Evolutionary conservation across 495 filamentous ascomycete genomes (phyloP).

Genomic region (Penicillium egyptiacum): DNA sequence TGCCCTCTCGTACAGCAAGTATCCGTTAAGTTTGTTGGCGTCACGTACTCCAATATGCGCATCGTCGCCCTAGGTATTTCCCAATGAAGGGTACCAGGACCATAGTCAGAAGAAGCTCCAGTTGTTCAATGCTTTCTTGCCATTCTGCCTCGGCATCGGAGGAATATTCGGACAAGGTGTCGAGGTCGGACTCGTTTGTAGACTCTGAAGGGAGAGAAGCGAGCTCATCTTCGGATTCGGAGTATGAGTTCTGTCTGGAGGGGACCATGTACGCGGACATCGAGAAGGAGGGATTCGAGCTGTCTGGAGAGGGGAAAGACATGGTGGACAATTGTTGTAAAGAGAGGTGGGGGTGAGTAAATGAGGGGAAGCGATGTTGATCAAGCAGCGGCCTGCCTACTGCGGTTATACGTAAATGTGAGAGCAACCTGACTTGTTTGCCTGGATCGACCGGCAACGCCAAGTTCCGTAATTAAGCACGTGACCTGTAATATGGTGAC

Average conservation of each 20-base stretch:
- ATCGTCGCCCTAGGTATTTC: slow-evolving; percentile 89
- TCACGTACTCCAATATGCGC: slow-evolving; percentile 87
- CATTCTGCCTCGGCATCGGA: slow-evolving; percentile 91
- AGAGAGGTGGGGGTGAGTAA: slow-evolving; percentile 3
- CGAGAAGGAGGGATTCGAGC: slow-evolving; percentile 45
- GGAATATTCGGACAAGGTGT: slow-evolving; percentile 54
- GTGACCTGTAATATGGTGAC: slow-evolving; percentile 24
- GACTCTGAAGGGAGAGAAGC: slow-evolving; percentile 77
- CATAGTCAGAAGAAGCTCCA: slow-evolving; percentile 90
- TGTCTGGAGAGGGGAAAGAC: slow-evolving; percentile 32
- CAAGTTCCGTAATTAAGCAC: slow-evolving; percentile 14
- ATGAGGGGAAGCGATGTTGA: slow-evolving; percentile 7
- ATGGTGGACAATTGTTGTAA: slow-evolving; percentile 22
- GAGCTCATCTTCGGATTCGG: slow-evolving; percentile 62
- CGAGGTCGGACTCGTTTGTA: slow-evolving; percentile 57
- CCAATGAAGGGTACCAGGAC: slow-evolving; percentile 89
- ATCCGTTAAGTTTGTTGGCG: neutral
- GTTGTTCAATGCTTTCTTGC: slow-evolving; percentile 87
- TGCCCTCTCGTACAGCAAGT: neutral
- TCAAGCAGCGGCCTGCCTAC: slow-evolving; percentile 46
- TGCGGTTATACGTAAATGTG: slow-evolving; percentile 24
- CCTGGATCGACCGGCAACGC: slow-evolving; percentile 7
- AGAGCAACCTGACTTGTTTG: slow-evolving; percentile 23
- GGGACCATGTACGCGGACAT: slow-evolving; percentile 46
- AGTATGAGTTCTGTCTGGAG: slow-evolving; percentile 38